These are phyloP conservation scores for Ceratopteris richardii DNA, from an alignment of 75 land plant species.

Conservation along the genomic window DNA sequence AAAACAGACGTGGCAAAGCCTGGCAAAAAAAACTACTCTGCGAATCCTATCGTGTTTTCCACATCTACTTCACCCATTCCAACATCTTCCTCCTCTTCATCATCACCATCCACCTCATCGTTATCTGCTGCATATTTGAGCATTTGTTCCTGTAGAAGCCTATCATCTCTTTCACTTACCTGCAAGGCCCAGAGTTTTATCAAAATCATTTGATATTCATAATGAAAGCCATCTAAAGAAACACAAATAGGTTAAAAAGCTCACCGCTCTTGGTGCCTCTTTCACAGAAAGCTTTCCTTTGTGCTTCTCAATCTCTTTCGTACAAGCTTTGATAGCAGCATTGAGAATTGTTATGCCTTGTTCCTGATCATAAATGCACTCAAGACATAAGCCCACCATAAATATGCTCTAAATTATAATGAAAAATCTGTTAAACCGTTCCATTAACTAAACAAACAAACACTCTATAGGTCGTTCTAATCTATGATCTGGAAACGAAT, in stretches of 20 bases:
- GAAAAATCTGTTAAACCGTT: no score
- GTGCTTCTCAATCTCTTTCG: slow-evolving; percentile 67
- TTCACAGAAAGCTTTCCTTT: slow-evolving; percentile 83
- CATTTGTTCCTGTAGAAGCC: slow-evolving; percentile 75
- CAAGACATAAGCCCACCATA: slow-evolving; percentile 9
- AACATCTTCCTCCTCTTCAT: slow-evolving; percentile 86
- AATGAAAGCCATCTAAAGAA: no score
- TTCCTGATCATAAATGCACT: slow-evolving; percentile 46
- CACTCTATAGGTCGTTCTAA: no score
- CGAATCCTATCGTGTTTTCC: slow-evolving; percentile 35
- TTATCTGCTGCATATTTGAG: slow-evolving; percentile 50
- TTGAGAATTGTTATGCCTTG: slow-evolving; percentile 78
- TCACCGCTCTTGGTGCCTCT: slow-evolving; percentile 85
- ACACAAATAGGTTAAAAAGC: background rate
- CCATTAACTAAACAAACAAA: no score
- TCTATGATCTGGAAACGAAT: no score
- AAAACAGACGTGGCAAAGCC: no score
- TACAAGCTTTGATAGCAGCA: slow-evolving; percentile 79
- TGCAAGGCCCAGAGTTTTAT: slow-evolving; percentile 12
- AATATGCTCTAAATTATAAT: no score
- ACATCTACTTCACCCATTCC: slow-evolving; percentile 93
- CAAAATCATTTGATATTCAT: no score
- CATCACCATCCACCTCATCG: slow-evolving; percentile 79
- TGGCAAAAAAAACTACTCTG: slow-evolving; percentile 14
- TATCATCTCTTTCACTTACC: slow-evolving; percentile 97